These are phyloP conservation scores for Melanopsichium pennsylvanicum DNA, from an alignment of 1,284 basidiomycete species.

Conservation along the genomic window DNA sequence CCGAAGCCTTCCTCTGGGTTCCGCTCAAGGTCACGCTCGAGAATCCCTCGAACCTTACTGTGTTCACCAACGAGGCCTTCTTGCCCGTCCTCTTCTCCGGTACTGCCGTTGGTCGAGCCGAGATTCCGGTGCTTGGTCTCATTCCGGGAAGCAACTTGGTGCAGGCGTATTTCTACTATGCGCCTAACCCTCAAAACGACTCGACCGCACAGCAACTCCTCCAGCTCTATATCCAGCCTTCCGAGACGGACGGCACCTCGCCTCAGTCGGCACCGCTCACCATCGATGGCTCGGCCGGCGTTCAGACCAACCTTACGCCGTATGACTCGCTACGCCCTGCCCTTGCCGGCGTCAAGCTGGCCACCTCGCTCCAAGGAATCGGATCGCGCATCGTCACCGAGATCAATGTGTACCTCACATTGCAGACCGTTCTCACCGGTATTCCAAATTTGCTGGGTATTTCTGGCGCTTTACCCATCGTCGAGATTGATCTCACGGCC, in stretches of 20 bases:
- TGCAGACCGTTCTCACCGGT: constrained; percentile 27
- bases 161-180: constrained; percentile 74
- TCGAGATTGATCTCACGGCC: constrained; percentile 38
- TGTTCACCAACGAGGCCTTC: constrained; percentile 72
- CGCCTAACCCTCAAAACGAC: constrained; percentile 74
- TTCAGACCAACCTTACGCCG: constrained; percentile 69
- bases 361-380: constrained; percentile 70
- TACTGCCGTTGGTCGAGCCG: constrained; percentile 66
- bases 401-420: constrained; percentile 48
- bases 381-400: constrained; percentile 46
- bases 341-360: constrained; percentile 71
- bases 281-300: constrained; percentile 37
- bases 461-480: constrained; percentile 3
- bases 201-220: constrained; percentile 71
- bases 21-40: constrained; percentile 42
- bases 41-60: constrained; percentile 70
- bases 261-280: constrained; percentile 14
- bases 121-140: constrained; percentile 69
- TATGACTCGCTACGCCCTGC: constrained; percentile 73
- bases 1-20: constrained; percentile 35
- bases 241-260: constrained; percentile 19
- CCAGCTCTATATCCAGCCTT: constrained; percentile 56
- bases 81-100: constrained; percentile 74
- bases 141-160: constrained; percentile 72
- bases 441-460: constrained; percentile 21